phyloP scores from a whole-genome alignment of 2,329 filamentous ascomycete species.

The Rhinocladiella mackenziei region DNA sequence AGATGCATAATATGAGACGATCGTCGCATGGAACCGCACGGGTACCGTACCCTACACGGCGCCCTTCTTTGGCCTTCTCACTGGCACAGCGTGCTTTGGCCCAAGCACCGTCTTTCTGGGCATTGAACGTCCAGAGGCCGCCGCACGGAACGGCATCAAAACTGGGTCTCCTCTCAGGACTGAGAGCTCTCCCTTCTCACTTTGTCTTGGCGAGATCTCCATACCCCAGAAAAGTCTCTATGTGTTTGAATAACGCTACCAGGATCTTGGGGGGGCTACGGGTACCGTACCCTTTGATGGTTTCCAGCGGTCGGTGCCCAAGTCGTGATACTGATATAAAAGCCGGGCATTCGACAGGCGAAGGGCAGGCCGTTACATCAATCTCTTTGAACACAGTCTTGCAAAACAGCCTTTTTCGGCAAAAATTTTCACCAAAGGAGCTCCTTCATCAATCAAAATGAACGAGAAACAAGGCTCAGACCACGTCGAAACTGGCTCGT shows the following conservation, averaged over 20 bases:
- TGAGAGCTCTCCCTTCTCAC: no score
- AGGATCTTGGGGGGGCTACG: background rate
- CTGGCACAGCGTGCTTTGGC: no score
- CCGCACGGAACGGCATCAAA: no score
- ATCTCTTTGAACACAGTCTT: no score
- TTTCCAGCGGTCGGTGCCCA: background rate
- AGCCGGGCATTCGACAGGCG: background rate
- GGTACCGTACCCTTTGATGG: constrained; percentile 7
- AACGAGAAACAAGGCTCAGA: constrained; percentile 7
- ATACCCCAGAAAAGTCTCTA: background rate
- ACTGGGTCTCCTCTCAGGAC: no score
- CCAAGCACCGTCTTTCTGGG: no score
- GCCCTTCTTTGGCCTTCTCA: background rate
- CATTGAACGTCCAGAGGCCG: no score
- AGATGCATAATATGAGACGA: no score
- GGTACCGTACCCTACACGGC: background rate
- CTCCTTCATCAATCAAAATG: no score
- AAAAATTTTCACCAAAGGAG: no score
- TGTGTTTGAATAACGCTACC: background rate
- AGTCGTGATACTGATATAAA: constrained; percentile 7
- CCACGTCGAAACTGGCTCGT: constrained; percentile 13
- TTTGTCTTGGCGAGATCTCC: background rate
- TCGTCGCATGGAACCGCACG: background rate
- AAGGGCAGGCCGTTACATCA: no score
- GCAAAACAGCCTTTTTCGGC: no score